phyloP scores from a whole-genome alignment of 495 filamentous ascomycete genomes.

The Talaromyces trachyspermus region DNA sequence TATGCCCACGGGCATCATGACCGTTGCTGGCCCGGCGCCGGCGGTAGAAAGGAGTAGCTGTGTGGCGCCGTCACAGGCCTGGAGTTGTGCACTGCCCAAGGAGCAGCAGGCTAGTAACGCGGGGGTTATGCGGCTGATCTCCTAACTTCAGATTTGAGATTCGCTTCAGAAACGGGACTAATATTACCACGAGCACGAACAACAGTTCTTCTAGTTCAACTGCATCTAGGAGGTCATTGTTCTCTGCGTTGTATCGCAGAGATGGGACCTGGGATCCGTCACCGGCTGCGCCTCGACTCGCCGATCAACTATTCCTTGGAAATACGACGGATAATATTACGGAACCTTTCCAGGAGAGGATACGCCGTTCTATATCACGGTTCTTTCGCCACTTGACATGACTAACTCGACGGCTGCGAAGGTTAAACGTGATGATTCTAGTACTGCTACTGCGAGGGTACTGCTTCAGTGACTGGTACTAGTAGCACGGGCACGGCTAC shows the following conservation, averaged over 20 bases:
- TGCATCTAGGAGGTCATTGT: slow-evolving; percentile 5
- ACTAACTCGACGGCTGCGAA: slow-evolving; percentile 4
- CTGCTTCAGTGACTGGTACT: too few species aligned
- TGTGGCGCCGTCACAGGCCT: slow-evolving; percentile 59
- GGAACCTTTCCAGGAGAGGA: slow-evolving; percentile 43
- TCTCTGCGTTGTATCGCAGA: slow-evolving; percentile 6
- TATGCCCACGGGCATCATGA: slow-evolving; percentile 74
- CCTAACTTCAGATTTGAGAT: slow-evolving; percentile 78
- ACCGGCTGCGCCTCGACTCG: slow-evolving; percentile 55
- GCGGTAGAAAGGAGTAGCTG: slow-evolving; percentile 53
- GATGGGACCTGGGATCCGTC: slow-evolving; percentile 31
- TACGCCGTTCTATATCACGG: slow-evolving; percentile 45
- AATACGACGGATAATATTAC: slow-evolving; percentile 73
- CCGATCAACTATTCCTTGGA: slow-evolving; percentile 71
- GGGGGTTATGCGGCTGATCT: slow-evolving; percentile 50
- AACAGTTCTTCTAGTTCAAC: slow-evolving; percentile 19
- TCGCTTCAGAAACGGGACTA: slow-evolving; percentile 65
- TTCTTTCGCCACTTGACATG: slow-evolving; percentile 28
- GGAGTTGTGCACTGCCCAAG: slow-evolving; percentile 78
- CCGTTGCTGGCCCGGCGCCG: slow-evolving; percentile 60
- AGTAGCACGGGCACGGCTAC: neutral
- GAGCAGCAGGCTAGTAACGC: slow-evolving; percentile 55
- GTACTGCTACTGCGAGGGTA: neutral
- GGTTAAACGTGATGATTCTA: slow-evolving; percentile 1
- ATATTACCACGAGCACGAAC: slow-evolving; percentile 27